Percentiles rank a stretch among this genome's conserved stretches.
Evolutionary conservation across 2,329 filamentous ascomycete species (phyloP).

Genomic region (Blastomyces parvus): DNA sequence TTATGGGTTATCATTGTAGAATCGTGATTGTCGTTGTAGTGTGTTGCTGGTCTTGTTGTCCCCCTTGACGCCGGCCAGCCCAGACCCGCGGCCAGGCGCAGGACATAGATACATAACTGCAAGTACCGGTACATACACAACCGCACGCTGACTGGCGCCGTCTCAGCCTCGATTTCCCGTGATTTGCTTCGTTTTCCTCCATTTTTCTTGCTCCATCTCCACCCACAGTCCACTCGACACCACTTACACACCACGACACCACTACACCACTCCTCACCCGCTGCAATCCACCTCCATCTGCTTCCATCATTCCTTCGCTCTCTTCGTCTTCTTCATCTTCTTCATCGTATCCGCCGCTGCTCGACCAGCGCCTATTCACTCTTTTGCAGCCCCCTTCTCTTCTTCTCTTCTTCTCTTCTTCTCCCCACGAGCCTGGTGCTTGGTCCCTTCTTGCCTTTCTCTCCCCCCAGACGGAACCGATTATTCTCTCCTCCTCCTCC

Average conservation of each 20-base stretch:
- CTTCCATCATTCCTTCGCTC: background rate
- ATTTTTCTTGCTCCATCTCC: background rate
- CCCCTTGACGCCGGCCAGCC: background rate
- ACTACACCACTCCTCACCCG: background rate
- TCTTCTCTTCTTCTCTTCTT: background rate
- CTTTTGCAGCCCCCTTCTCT: background rate
- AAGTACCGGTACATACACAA: background rate
- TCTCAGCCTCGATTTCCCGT: too few relatives aligned
- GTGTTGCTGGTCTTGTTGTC: too few relatives aligned
- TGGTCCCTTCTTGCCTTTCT: background rate
- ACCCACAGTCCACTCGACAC: too few relatives aligned
- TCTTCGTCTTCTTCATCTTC: background rate
- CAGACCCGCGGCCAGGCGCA: background rate
- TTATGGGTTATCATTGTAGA: too few relatives aligned
- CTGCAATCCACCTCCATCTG: background rate
- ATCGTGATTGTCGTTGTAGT: too few relatives aligned
- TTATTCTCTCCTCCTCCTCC: too few relatives aligned
- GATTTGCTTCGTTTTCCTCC: background rate
- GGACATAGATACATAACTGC: too few relatives aligned
- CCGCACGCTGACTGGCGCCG: too few relatives aligned
- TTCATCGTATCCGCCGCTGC: background rate
- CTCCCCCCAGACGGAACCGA: too few relatives aligned
- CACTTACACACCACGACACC: too few relatives aligned
- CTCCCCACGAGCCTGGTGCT: background rate
- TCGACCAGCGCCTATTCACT: background rate